These are phyloP conservation scores for Taphrina sp. DNA, from an alignment of 1,139 yeast species.

Conservation along the genomic window DNA sequence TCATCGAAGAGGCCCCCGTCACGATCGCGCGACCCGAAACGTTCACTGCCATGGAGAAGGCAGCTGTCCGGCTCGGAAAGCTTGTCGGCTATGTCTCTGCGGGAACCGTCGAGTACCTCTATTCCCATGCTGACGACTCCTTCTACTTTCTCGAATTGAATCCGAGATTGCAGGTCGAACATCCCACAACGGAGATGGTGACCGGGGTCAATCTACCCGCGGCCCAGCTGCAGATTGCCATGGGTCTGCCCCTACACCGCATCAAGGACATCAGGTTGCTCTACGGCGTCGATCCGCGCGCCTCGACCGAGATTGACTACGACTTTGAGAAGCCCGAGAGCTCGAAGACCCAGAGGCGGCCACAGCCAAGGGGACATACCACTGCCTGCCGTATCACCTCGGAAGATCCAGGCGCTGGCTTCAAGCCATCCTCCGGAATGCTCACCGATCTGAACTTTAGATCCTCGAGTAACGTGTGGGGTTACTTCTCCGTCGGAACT, in stretches of 20 bases:
- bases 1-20: slow-evolving; percentile 95
- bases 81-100: slow-evolving; percentile 97
- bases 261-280: slow-evolving; percentile 86
- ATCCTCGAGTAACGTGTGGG: slow-evolving; percentile 98
- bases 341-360: slow-evolving; percentile 77
- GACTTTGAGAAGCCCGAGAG: slow-evolving; percentile 75
- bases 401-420: slow-evolving; percentile 98
- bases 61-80: slow-evolving; percentile 94
- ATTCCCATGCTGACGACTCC: slow-evolving; percentile 89
- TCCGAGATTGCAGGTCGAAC: slow-evolving; percentile 98
- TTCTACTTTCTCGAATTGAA: slow-evolving; percentile 93
- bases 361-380: slow-evolving; percentile 95
- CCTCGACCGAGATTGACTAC: slow-evolving; percentile 85
- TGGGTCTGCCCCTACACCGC: slow-evolving; percentile 98
- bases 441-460: slow-evolving; percentile 94
- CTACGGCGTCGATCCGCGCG: slow-evolving; percentile 95
- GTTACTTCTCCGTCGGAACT: slow-evolving; percentile 94
- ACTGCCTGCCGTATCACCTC: slow-evolving; percentile 99
- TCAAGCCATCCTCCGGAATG: slow-evolving; percentile 96
- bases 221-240: slow-evolving; percentile 96
- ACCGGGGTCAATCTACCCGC: slow-evolving; percentile 97
- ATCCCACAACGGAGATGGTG: slow-evolving; percentile 99
- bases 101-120: slow-evolving; percentile 96
- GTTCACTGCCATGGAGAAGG: slow-evolving; percentile 86
- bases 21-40: slow-evolving; percentile 86